A percentile compares a stretch with the other conserved stretches of the same genome.
Conservation (phyloP, 1,139 yeast species). For the Citeromyces hawaiiensis region DNA sequence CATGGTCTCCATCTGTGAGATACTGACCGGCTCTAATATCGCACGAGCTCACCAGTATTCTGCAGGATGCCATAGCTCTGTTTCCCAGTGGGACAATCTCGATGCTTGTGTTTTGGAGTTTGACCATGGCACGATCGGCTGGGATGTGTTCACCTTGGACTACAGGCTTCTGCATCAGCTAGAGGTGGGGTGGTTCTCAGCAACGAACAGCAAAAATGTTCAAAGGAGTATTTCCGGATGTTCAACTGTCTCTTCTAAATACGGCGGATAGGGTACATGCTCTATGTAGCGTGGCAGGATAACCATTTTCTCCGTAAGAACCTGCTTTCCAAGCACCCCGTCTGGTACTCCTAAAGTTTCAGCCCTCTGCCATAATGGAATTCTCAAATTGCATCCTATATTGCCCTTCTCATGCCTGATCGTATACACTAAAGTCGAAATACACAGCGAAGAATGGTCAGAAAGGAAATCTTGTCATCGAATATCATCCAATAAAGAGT, state of each 20-base stretch:
- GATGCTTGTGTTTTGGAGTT: conserved; percentile 76
- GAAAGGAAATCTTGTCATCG: too few relatives aligned
- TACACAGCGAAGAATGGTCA: too few relatives aligned
- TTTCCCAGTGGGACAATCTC: conserved; percentile 34
- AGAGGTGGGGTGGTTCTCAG: conserved; percentile 24
- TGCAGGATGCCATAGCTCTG: conserved; percentile 65
- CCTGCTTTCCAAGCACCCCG: conserved; percentile 12
- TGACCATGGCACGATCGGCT: too few relatives aligned
- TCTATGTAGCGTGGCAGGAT: conserved; percentile 33
- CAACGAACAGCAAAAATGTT: conserved; percentile 23
- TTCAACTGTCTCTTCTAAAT: conserved; percentile 82
- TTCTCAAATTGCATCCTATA: too few relatives aligned
- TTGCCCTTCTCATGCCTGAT: too few relatives aligned
- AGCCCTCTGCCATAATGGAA: too few relatives aligned
- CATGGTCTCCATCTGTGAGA: too few relatives aligned
- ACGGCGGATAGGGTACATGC: conserved; percentile 45
- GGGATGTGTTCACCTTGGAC: conserved; percentile 85
- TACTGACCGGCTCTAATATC: too few relatives aligned
- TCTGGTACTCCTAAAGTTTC: too few relatives aligned
- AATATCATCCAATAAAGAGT: too few relatives aligned
- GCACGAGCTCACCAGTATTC: conserved; percentile 48
- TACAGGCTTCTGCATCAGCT: conserved; percentile 56
- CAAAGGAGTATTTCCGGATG: conserved; percentile 58
- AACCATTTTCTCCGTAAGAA: conserved; percentile 19
- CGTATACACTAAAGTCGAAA: too few relatives aligned